phyloP scores from a whole-genome alignment of 2,329 filamentous ascomycete genomes.

The Corinectria fuckeliana region DNA sequence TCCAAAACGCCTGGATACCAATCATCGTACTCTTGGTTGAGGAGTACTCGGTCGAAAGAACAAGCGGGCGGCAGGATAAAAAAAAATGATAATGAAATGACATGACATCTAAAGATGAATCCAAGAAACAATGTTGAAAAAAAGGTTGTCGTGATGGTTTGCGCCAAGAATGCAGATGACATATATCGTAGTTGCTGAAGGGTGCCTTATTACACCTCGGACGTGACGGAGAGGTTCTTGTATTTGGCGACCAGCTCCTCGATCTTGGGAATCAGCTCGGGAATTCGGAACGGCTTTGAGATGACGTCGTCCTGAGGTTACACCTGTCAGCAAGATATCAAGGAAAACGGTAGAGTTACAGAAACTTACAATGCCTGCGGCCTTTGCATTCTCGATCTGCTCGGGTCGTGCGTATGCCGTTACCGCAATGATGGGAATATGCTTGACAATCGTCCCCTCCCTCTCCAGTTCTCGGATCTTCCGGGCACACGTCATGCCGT shows the following conservation, averaged over 20 bases:
- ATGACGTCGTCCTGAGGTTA: constrained; percentile 71
- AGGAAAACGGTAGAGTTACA: not conserved
- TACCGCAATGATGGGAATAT: constrained; percentile 83
- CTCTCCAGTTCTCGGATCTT: constrained; percentile 72
- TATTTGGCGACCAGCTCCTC: constrained; percentile 59
- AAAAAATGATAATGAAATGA: constrained; percentile 19
- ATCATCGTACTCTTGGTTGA: constrained; percentile 26
- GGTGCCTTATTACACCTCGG: constrained; percentile 9
- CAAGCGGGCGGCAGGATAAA: constrained; percentile 7
- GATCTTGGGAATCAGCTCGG: constrained; percentile 73
- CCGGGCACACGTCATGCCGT: constrained; percentile 75
- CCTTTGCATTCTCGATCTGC: constrained; percentile 74
- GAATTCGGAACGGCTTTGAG: constrained; percentile 79
- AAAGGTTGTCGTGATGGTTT: not conserved
- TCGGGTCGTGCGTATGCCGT: constrained; percentile 80
- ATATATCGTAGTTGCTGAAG: not conserved
- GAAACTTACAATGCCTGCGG: constrained; percentile 72
- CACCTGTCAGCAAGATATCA: constrained; percentile 11
- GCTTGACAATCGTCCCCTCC: constrained; percentile 64
- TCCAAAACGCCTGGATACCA: constrained; percentile 31
- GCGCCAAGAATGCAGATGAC: constrained; percentile 8
- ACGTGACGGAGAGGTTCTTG: constrained; percentile 40
- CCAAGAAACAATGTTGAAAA: not conserved
- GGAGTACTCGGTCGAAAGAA: constrained; percentile 16
- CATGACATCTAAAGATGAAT: constrained; percentile 27